Evolutionary conservation across 2,329 filamentous ascomycete genomes (phyloP).

Genomic region (Beauveria sp.): DNA sequence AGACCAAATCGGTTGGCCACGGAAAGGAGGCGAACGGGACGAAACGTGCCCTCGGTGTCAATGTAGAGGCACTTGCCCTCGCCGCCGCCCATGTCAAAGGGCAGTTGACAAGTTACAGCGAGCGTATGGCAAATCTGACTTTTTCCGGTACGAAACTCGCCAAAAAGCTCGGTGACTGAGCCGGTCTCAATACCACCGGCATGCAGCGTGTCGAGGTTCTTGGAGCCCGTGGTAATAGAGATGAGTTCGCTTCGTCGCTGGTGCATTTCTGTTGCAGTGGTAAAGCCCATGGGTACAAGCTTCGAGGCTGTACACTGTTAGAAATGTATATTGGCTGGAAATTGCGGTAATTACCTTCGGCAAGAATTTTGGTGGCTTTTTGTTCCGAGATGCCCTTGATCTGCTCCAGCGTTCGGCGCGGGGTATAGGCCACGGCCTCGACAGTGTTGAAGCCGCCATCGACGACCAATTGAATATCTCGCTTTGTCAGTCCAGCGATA

Average conservation of each 20-base stretch:
- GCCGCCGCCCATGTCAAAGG: slow-evolving; percentile 97
- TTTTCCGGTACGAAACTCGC: slow-evolving; percentile 96
- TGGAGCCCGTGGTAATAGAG: slow-evolving; percentile 95
- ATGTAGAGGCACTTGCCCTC: slow-evolving; percentile 99
- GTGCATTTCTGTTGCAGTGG: slow-evolving; percentile 98
- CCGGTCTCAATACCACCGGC: slow-evolving; percentile 95
- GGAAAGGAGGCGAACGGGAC: slow-evolving; percentile 80
- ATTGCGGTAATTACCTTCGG: slow-evolving; percentile 56
- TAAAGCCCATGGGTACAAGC: slow-evolving; percentile 97
- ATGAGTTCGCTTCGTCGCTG: slow-evolving; percentile 93
- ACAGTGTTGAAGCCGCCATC: slow-evolving; percentile 94
- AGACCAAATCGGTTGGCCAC: slow-evolving; percentile 93
- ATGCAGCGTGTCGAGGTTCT: slow-evolving; percentile 89
- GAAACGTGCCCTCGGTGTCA: slow-evolving; percentile 95
- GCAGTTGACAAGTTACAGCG: slow-evolving; percentile 95
- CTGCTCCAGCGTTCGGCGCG: slow-evolving; percentile 76
- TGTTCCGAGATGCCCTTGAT: slow-evolving; percentile 98
- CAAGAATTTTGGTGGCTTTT: slow-evolving; percentile 85
- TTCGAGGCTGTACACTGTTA: slow-evolving; percentile 62
- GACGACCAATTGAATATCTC: slow-evolving; percentile 87
- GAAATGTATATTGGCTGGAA: background rate
- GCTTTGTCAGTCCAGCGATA: slow-evolving; percentile 79
- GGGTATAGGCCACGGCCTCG: slow-evolving; percentile 88
- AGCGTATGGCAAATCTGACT: slow-evolving; percentile 97
- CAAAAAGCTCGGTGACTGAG: slow-evolving; percentile 96